Conservation (phyloP, 2,329 filamentous ascomycete genomes). For the Pseudogymnoascus sp. region DNA sequence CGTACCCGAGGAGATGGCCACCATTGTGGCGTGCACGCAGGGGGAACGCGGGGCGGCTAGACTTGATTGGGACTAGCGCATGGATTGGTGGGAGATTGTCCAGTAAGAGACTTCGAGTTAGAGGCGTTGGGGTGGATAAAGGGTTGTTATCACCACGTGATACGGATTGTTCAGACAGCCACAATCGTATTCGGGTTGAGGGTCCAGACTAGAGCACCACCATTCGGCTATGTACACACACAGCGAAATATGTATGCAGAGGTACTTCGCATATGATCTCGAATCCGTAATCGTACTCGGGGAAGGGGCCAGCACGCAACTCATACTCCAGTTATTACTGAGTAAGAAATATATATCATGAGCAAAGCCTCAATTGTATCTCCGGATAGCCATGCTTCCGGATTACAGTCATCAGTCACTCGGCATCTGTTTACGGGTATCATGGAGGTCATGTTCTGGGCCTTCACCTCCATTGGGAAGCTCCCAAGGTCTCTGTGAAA, state of each 20-base stretch:
- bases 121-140: background rate
- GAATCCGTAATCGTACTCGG: slow-evolving; percentile 4
- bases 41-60: background rate
- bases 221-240: background rate
- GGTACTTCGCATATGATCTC: slow-evolving; percentile 1
- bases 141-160: background rate
- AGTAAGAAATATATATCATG: background rate
- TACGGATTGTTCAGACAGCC: background rate
- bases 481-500: background rate
- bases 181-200: slow-evolving; percentile 1
- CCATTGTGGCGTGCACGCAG: background rate
- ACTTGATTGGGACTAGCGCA: background rate
- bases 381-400: background rate
- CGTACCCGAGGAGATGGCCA: background rate
- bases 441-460: background rate
- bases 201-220: background rate
- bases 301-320: background rate
- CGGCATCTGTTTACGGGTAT: background rate
- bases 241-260: background rate
- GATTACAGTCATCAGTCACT: background rate
- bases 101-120: background rate
- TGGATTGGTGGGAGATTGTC: background rate
- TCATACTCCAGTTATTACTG: background rate
- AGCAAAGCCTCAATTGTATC: background rate
- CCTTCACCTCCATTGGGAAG: background rate